Percentiles rank a stretch among this genome's conserved stretches.
phyloP scores from a whole-genome alignment of 2,329 filamentous ascomycete genomes.

The Scytalidium sp. region DNA sequence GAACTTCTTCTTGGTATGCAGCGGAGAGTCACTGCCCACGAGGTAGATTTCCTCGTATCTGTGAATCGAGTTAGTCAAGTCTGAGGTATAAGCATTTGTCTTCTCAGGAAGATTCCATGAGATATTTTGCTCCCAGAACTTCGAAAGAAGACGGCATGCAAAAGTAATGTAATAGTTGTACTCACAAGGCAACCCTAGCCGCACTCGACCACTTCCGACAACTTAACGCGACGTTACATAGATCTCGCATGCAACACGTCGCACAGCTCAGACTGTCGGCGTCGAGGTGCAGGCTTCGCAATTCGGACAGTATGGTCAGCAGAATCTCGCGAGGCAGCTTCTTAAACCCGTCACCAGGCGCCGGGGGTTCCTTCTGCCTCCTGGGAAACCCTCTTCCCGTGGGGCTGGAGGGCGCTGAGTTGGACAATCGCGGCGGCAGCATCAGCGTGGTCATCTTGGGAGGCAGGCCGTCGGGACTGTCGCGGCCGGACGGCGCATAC shows the following conservation, averaged over 20 bases:
- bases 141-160: too few relatives aligned
- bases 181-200: slow-evolving; percentile 28
- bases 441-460: not conserved
- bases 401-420: not conserved
- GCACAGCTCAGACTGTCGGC: slow-evolving; percentile 51
- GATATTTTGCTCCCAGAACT: too few relatives aligned
- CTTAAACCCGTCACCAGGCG: slow-evolving; percentile 50
- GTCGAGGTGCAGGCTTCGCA: slow-evolving; percentile 50
- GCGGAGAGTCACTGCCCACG: slow-evolving; percentile 50
- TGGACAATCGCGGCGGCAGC: not conserved
- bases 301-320: slow-evolving; percentile 50
- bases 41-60: slow-evolving; percentile 59
- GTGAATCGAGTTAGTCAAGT: slow-evolving; percentile 4
- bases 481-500: not conserved
- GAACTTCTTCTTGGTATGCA: slow-evolving; percentile 53
- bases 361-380: slow-evolving; percentile 6
- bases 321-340: slow-evolving; percentile 57
- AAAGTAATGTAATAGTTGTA: not conserved
- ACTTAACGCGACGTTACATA: slow-evolving; percentile 47
- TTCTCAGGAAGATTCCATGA: too few relatives aligned
- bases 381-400: not conserved
- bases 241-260: slow-evolving; percentile 64
- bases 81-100: too few relatives aligned
- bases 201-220: slow-evolving; percentile 51
- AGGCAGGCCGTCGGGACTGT: not conserved